A percentile compares a stretch with the other conserved stretches of the same genome.
These are phyloP conservation scores for Exutisphaerella laricina DNA, from an alignment of 2,329 filamentous ascomycete species.

Conservation along the genomic window DNA sequence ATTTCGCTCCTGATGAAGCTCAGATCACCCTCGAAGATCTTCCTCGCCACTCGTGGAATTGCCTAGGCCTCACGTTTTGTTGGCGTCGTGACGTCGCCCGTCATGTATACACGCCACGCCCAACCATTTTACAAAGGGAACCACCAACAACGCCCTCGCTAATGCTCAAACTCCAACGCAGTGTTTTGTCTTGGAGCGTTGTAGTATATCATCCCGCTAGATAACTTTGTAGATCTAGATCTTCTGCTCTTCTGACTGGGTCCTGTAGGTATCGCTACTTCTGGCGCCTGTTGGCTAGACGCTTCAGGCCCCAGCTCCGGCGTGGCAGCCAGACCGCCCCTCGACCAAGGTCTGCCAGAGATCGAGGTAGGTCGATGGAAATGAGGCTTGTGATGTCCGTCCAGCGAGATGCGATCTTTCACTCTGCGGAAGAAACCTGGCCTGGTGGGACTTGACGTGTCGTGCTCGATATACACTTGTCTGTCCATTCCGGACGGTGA, in stretches of 20 bases:
- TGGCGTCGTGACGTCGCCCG: no score
- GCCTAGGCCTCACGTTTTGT: no score
- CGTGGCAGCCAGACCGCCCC: neutral
- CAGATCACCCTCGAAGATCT: no score
- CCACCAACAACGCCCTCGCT: constrained; percentile 1
- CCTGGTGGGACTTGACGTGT: constrained; percentile 2
- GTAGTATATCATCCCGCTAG: constrained; percentile 25
- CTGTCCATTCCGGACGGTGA: neutral
- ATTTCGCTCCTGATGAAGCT: no score
- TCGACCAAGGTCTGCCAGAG: constrained; percentile 1
- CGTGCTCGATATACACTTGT: neutral
- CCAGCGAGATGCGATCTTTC: constrained; percentile 8
- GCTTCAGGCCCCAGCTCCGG: neutral
- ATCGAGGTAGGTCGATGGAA: constrained; percentile 4
- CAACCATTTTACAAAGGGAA: no score
- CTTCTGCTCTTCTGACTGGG: constrained; percentile 8
- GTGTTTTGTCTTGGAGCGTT: constrained; percentile 16
- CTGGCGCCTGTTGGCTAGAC: neutral
- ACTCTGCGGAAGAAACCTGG: constrained; percentile 2
- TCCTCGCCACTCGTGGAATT: no score
- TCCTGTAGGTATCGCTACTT: neutral
- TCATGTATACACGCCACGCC: no score
- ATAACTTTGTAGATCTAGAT: constrained; percentile 17
- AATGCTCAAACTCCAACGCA: constrained; percentile 8
- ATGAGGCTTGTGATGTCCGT: constrained; percentile 3